A percentile compares a stretch with the other conserved stretches of the same genome.
These are phyloP conservation scores for Drechslerella dactyloides DNA, from an alignment of 2,329 filamentous ascomycete species.

Conservation along the genomic window DNA sequence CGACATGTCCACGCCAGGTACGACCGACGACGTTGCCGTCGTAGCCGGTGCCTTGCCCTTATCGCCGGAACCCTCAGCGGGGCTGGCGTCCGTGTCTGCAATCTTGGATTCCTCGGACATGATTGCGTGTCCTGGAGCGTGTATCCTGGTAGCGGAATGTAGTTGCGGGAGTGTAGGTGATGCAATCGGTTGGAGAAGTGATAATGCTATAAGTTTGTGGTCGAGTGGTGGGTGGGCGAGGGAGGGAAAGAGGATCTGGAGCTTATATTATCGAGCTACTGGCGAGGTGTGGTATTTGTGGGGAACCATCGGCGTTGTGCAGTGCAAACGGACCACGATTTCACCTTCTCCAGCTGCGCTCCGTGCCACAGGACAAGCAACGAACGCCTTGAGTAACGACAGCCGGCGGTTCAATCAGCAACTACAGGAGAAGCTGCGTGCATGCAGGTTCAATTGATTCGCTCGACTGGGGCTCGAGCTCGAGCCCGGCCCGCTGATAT, in stretches of 20 bases:
- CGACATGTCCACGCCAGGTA: conserved; percentile 48
- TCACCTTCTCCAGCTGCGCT: background rate
- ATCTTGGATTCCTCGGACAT: conserved; percentile 69
- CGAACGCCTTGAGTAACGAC: background rate
- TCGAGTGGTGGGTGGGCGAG: conserved; percentile 30
- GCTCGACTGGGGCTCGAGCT: background rate
- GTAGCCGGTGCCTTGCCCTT: conserved; percentile 60
- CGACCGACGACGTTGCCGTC: conserved; percentile 51
- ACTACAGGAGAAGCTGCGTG: background rate
- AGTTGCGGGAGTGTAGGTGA: too few species aligned
- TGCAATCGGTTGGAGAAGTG: background rate
- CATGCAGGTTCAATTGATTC: background rate
- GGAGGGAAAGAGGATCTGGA: background rate
- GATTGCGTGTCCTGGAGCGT: conserved; percentile 56
- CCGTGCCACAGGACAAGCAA: too few species aligned
- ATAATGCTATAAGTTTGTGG: conserved; percentile 38
- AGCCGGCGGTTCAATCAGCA: background rate
- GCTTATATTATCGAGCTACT: background rate
- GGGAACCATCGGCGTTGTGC: conserved; percentile 29
- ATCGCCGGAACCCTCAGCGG: conserved; percentile 61
- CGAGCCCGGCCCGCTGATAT: too few species aligned
- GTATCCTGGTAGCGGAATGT: background rate
- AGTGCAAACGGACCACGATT: conserved; percentile 20
- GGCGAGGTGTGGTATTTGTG: conserved; percentile 47
- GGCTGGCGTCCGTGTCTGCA: conserved; percentile 62